Percentiles rank a stretch among this genome's conserved stretches.
Evolutionary conservation across 2,329 filamentous ascomycete genomes (phyloP).

Genomic region (Acephala macrosclerotiorum): DNA sequence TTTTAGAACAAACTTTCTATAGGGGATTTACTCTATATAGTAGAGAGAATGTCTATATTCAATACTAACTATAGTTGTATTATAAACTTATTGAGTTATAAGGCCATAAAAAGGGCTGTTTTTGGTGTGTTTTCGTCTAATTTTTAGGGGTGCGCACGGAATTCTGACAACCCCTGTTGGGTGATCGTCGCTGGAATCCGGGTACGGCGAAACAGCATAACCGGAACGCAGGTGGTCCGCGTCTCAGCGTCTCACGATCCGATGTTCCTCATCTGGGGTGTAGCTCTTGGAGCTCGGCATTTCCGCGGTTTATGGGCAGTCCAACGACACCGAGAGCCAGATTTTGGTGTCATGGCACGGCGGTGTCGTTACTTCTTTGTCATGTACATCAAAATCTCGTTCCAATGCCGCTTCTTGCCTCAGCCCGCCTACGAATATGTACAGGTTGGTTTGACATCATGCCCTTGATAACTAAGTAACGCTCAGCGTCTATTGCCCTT

Average conservation of each 20-base stretch:
- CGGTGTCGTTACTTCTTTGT: background rate
- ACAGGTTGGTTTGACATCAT: background rate
- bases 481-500: no score
- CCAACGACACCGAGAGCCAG: background rate
- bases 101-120: no score
- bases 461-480: no score
- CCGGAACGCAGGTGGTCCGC: conserved; percentile 24
- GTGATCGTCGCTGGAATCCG: background rate
- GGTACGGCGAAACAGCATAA: conserved; percentile 22
- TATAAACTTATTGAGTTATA: no score
- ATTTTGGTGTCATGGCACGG: background rate
- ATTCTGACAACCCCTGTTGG: no score
- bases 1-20: no score
- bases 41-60: no score
- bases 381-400: background rate
- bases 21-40: no score
- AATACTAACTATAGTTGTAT: no score
- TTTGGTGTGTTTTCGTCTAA: no score
- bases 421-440: background rate
- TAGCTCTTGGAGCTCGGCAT: background rate
- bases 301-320: background rate
- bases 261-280: conserved; percentile 1
- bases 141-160: no score
- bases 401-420: background rate
- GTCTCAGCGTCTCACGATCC: conserved; percentile 32